These are phyloP conservation scores for Dactylorhiza incarnata DNA, from an alignment of 106 monocot species.

Conservation along the genomic window DNA sequence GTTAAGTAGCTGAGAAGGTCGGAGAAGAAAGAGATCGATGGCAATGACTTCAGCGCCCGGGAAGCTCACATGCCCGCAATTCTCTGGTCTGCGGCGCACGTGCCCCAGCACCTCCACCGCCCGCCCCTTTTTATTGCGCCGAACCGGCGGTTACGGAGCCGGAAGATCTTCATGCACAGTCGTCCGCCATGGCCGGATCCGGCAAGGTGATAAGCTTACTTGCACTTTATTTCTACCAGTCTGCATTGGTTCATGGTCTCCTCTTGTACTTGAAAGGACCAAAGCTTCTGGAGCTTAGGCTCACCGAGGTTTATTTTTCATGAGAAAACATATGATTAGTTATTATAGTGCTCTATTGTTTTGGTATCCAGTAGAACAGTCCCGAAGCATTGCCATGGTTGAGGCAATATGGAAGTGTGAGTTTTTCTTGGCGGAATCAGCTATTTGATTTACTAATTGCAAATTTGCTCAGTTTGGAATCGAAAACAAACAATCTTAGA, in stretches of 20 bases:
- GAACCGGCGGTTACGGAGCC: conserved; percentile 16
- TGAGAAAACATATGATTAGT: neutral
- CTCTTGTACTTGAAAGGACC: neutral
- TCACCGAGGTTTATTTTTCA: neutral
- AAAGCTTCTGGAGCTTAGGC: neutral
- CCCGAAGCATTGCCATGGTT: neutral
- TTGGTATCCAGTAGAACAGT: neutral
- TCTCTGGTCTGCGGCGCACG: conserved; percentile 31
- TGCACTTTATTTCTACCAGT: neutral
- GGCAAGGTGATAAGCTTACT: conserved; percentile 39
- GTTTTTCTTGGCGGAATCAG: neutral
- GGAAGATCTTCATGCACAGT: conserved; percentile 28
- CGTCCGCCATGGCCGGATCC: conserved; percentile 63
- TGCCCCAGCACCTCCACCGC: neutral
- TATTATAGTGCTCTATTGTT: neutral
- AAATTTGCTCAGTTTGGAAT: too few species aligned
- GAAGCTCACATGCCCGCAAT: conserved; percentile 17
- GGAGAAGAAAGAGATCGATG: conserved; percentile 7
- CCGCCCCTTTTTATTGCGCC: conserved; percentile 3
- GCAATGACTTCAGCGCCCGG: conserved; percentile 27
- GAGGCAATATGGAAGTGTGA: neutral
- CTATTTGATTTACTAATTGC: neutral
- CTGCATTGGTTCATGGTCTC: neutral
- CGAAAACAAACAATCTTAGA: too few species aligned
- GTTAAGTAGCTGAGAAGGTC: too few species aligned